Evolutionary conservation across 345 rosid genomes (phyloP), one percentile per base, ranked within the genome.

Genomic region (Theobroma cacao): DNA sequence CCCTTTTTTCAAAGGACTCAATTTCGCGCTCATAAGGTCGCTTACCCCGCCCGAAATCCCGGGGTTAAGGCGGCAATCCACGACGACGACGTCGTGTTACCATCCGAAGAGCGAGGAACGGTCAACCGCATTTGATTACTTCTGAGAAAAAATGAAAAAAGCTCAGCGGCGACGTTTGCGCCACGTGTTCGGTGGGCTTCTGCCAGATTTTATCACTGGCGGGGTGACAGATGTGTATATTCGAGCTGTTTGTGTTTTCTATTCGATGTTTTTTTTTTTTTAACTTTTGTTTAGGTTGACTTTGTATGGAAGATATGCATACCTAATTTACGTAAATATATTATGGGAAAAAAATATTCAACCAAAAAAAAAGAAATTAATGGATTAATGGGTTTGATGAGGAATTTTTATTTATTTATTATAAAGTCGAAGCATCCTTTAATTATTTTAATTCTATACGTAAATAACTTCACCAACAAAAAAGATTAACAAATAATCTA

Each of bases 21-120:
- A 96, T 60, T 94, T 94, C 31, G 97, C 99, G 18, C 88, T 96
- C 11, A 83, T 96, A 10, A 82, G 99, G 62, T 87, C 97, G 33
- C 30, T 90, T 2, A 82, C 87, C 7, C 99, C 98, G 59, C 98
- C 99, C 9, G 89, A 74, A 85, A 72, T 92, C 64, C 94, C 97
- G 4, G 87, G 86, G 2, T 67, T 78, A 8, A 83, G 72, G 71
- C 80, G 88, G 76, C 77, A 55, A 45, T 85, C 75, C n/a, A 85
- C 88, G 82, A 60, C 84, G 26, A 85, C 88, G 82, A 60, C 84
- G 69, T 74, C 93, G 84, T 75, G 75, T 63, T 20, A 22, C 1
- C 78, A 56, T 2, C 75, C 78, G 76, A 83, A 66, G 68, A 78
- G 64, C n/a, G 75, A 78, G 48, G 45, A 72, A 2, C 88, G 84